These are phyloP conservation scores for Tetrapisispora namnaoensis DNA, from an alignment of 805 yeast genomes.

Conservation along the genomic window DNA sequence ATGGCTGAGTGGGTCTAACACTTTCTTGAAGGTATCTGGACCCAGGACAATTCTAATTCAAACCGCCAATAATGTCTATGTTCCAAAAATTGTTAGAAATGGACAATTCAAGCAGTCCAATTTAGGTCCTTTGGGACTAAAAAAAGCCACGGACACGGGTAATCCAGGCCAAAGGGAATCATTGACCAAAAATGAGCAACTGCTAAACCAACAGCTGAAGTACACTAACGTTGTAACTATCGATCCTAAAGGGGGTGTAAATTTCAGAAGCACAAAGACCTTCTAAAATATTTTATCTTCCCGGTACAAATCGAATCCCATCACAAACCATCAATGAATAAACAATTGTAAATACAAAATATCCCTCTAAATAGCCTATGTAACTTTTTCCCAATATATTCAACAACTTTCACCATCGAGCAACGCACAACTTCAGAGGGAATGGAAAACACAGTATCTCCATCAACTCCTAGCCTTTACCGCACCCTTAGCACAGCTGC, in stretches of 20 bases:
- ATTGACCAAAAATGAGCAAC: slow-evolving; percentile 1
- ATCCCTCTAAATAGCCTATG: background rate
- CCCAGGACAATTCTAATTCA: slow-evolving; percentile 29
- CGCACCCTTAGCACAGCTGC: no score
- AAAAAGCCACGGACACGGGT: background rate
- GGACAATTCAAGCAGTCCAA: background rate
- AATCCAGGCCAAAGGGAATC: background rate
- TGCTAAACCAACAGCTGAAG: slow-evolving; percentile 5
- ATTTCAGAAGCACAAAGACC: slow-evolving; percentile 14
- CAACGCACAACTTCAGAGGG: no score
- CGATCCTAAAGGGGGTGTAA: slow-evolving; percentile 13
- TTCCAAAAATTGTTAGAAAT: background rate
- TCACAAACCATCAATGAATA: no score
- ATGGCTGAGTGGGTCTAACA: slow-evolving; percentile 15
- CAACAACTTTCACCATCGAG: no score
- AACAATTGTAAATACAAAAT: background rate
- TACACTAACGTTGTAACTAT: slow-evolving; percentile 20
- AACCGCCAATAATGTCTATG: slow-evolving; percentile 4
- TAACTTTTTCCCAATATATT: background rate
- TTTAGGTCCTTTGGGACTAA: background rate
- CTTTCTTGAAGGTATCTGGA: slow-evolving; percentile 24
- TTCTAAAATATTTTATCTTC: background rate
- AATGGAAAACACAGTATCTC: no score
- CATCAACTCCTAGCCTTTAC: no score
- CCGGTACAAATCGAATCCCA: no score